Conservation (phyloP, 805 yeast species). For the Teunomyces kruisii region DNA sequence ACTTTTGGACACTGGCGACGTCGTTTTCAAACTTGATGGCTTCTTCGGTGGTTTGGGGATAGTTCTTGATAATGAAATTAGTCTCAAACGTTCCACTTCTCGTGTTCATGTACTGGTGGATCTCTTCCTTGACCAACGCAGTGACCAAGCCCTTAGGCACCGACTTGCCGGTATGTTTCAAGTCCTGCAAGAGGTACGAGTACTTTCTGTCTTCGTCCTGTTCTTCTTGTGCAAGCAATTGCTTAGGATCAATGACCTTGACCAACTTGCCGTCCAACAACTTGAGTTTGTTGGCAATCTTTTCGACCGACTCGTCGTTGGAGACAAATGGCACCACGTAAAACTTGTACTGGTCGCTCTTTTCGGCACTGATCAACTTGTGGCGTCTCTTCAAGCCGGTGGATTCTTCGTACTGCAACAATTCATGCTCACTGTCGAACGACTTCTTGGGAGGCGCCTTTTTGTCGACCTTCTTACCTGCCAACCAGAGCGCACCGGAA, state of each 20-base stretch:
- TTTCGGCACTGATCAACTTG: conserved; percentile 39
- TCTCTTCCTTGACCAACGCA: conserved; percentile 45
- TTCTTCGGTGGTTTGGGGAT: conserved; percentile 62
- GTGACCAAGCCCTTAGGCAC: conserved; percentile 50
- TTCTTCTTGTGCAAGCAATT: conserved; percentile 48
- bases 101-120: conserved; percentile 34
- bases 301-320: conserved; percentile 15
- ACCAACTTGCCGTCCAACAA: conserved; percentile 17
- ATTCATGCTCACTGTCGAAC: conserved; percentile 47
- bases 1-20: conserved; percentile 48
- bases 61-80: conserved; percentile 52
- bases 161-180: conserved; percentile 24
- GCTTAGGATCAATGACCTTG: conserved; percentile 51
- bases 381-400: conserved; percentile 53
- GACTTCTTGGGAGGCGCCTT: conserved; percentile 34
- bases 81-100: conserved; percentile 41
- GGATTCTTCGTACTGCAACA: conserved; percentile 46
- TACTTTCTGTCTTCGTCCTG: conserved; percentile 45
- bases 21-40: conserved; percentile 75
- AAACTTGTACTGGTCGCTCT: conserved; percentile 39
- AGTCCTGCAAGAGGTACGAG: conserved; percentile 52
- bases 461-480: conserved; percentile 28
- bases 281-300: conserved; percentile 15
- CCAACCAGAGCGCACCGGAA: conserved; percentile 30
- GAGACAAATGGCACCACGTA: conserved; percentile 39